These are phyloP conservation scores for Russula foetens DNA, from an alignment of 768 basidiomycete species.

Conservation along the genomic window DNA sequence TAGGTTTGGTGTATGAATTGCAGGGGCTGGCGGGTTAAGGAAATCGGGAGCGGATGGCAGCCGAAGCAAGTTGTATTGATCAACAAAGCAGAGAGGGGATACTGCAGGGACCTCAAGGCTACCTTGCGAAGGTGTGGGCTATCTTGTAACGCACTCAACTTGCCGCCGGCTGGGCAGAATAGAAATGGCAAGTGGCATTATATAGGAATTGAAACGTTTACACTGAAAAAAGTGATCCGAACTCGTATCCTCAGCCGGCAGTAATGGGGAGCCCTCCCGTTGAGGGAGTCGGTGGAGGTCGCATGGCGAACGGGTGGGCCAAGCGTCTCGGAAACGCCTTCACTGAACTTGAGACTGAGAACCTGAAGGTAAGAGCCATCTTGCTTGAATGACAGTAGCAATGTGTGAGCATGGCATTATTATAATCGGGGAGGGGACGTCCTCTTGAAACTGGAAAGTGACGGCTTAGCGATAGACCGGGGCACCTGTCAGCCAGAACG, in stretches of 20 bases:
- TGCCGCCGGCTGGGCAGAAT: slow-evolving; percentile 36
- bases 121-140: slow-evolving; percentile 61
- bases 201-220: slow-evolving; percentile 32
- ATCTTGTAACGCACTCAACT: slow-evolving; percentile 55
- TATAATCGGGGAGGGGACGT: slow-evolving; percentile 40
- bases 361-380: slow-evolving; percentile 77
- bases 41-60: slow-evolving; percentile 59
- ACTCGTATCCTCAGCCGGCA: slow-evolving; percentile 55
- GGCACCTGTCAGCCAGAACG: slow-evolving; percentile 34
- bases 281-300: slow-evolving; percentile 42
- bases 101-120: slow-evolving; percentile 63
- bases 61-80: slow-evolving; percentile 58
- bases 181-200: not conserved
- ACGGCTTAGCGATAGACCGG: slow-evolving; percentile 49
- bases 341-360: slow-evolving; percentile 68
- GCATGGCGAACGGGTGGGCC: slow-evolving; percentile 53
- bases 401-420: slow-evolving; percentile 27
- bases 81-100: slow-evolving; percentile 67
- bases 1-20: slow-evolving; percentile 40
- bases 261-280: slow-evolving; percentile 68
- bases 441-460: slow-evolving; percentile 51
- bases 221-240: slow-evolving; percentile 66
- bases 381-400: slow-evolving; percentile 49
- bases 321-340: slow-evolving; percentile 72
- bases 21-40: slow-evolving; percentile 41